Base-by-base conservation (phyloP, 2,329 filamentous ascomycete genomes). In the Xylariales sp. region DNA sequence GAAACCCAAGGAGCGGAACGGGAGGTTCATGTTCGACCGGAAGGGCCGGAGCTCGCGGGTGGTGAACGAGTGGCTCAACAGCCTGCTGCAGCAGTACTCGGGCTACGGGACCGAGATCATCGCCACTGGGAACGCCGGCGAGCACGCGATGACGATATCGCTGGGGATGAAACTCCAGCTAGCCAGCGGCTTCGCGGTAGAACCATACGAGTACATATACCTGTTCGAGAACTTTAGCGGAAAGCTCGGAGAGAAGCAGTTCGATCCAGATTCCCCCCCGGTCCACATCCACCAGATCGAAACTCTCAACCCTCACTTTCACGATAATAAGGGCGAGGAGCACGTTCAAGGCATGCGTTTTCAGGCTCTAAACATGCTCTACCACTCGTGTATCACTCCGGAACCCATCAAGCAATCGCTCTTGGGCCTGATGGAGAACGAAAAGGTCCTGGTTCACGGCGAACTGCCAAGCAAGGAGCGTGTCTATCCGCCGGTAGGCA, bases 81-180 rank as follows among this genome's bases (percentile, higher is more conserved):
- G 33, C 4, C 29, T 58, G 18, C 41, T 59, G 10, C 38, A 43
- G 13, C 27, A 34, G n/a, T 32, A 35, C 14, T 38, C 33, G 19
- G 29, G 40, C 7, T 36, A 33, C 7, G 32, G 29, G 29, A 29
- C 20, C 17, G 46, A 48, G n/a, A 41, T 55, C 13, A 47, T 61
- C 31, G 48, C 49, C 4, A 61, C 57, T 1, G 57, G 54, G 8
- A 61, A 61, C 34, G 56, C 57, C 2, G 57, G 55, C 20, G 55
- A 59, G 40, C 55, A 60, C 34, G 54, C 56, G 40, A 61, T 66
- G 52, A 57, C 52, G 11, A 55, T 65, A 42, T 53, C 52, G 6
- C 46, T 67, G n/a, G 63, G 59, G 2, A 36, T 51, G 8, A 55
- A 60, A 45, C 45, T 59, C 19, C 39, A 50, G 13, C 36, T 57